Evolutionary conservation across 345 rosid genomes (phyloP), one percentile per base, ranked within the genome.

Genomic region (Firmiana major): DNA sequence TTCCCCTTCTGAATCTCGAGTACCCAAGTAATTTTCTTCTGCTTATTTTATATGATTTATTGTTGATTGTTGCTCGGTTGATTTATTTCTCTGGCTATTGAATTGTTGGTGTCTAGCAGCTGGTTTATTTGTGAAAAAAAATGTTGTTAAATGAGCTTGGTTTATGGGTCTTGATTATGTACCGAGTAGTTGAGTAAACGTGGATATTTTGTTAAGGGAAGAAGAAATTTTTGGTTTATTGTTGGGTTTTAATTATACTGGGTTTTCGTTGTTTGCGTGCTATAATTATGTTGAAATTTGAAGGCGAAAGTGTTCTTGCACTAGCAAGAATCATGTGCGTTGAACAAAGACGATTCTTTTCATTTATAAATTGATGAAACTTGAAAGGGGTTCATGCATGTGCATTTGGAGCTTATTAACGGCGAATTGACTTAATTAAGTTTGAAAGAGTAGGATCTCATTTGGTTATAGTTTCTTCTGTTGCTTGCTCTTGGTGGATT

Each of bases 1-100:
- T 7, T 87, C 91, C 73, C 79, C 86, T 78, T 85, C 90, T 63
- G 77, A 84, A 79, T 87, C 91, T 80, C 86, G 83, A 85, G 64
- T 77, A n/a, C 86, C 92, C 83, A 85, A 89, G 97, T 89, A 72
- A 76, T 76, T 67, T 72, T 75, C 38, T 24, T 72, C 0, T 68
- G 26, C 43, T 71, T 67, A 5, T 78, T 15, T 15, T 69, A 60
- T 71, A 78, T 36, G 63, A 12, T 75, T 16, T 64, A 15, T 70
- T 48, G 28, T 67, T 67, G 36, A 21, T 67, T 67, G 9, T 43
- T 22, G 34, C 36, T 69, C 38, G 5, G 7, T 64, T 63, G 49
- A 46, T 45, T 36, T 22, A 45, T 28, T 75, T 63, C 54, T 11
- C 22, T 40, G 16, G 13, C 60, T 42, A 53, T 45, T 58, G 19